Percentiles rank a stretch among this genome's conserved stretches.
Conservation (phyloP, 176 grass and related monocot genomes). For the Aegilops sharonensis region DNA sequence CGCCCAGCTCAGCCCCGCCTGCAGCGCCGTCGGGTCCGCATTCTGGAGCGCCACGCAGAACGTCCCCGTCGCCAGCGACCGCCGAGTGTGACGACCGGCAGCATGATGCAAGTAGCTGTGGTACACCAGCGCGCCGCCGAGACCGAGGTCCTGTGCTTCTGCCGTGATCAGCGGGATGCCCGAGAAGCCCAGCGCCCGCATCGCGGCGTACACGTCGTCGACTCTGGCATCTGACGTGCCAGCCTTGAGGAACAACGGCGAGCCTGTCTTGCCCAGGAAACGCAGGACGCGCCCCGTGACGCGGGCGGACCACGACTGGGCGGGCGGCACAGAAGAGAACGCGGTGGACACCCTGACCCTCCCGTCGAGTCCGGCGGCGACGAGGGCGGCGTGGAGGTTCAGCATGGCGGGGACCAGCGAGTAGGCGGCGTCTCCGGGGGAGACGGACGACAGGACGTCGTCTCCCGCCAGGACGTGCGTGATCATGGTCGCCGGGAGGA, state of each 20-base stretch:
- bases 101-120: constrained; percentile 14
- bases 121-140: background rate
- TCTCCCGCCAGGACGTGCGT: constrained; percentile 30
- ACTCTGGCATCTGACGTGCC: background rate
- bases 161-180: constrained; percentile 32
- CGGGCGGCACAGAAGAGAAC: background rate
- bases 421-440: background rate
- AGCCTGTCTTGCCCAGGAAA: constrained; percentile 19
- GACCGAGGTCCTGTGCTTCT: background rate
- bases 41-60: constrained; percentile 83
- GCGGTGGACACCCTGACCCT: constrained; percentile 38
- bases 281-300: background rate
- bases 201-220: constrained; percentile 26
- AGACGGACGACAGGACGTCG: background rate
- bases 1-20: constrained; percentile 69
- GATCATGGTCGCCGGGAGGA: constrained; percentile 37
- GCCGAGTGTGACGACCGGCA: background rate
- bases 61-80: constrained; percentile 44
- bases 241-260: constrained; percentile 36
- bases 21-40: constrained; percentile 55
- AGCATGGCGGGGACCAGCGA: constrained; percentile 42
- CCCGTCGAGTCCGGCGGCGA: constrained; percentile 19
- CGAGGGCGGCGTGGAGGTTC: constrained; percentile 40
- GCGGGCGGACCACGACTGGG: background rate
- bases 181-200: constrained; percentile 22